Conservation (phyloP, 441 rosid species). For the Adansonia grandidieri region DNA sequence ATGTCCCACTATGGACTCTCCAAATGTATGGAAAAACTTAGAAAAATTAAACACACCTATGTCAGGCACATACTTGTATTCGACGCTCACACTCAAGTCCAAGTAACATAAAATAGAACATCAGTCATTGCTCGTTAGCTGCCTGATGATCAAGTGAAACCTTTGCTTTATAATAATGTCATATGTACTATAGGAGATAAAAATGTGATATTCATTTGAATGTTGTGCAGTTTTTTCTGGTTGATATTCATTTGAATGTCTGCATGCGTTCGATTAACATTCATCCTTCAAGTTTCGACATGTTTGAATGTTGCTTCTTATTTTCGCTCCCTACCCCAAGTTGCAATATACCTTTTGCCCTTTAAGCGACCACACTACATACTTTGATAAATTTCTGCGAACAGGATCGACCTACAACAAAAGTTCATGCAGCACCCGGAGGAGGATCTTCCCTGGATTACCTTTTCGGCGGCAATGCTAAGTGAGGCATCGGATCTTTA, state of each 20-base stretch:
- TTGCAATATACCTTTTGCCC: background rate
- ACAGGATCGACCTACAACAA: slow-evolving; percentile 63
- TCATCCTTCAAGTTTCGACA: background rate
- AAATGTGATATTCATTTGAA: background rate
- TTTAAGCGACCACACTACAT: background rate
- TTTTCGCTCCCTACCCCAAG: background rate
- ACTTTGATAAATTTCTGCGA: slow-evolving; percentile 2
- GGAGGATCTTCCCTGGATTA: slow-evolving; percentile 65
- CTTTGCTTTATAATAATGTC: background rate
- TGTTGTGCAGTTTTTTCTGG: background rate
- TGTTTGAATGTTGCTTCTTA: background rate
- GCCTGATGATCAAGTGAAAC: background rate
- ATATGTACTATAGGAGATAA: slow-evolving; percentile 4
- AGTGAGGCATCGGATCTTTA: slow-evolving; percentile 32
- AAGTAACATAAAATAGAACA: background rate
- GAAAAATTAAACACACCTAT: too few relatives aligned
- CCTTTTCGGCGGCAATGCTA: slow-evolving; percentile 47
- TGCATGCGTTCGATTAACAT: background rate
- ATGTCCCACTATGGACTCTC: too few relatives aligned
- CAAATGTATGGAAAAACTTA: too few relatives aligned
- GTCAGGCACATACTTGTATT: too few relatives aligned
- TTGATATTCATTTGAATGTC: background rate
- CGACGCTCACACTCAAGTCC: too few relatives aligned
- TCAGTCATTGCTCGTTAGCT: background rate
- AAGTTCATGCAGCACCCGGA: slow-evolving; percentile 66